These are phyloP conservation scores for Lithohypha guttulata DNA, from an alignment of 2,329 filamentous ascomycete species.

Conservation along the genomic window DNA sequence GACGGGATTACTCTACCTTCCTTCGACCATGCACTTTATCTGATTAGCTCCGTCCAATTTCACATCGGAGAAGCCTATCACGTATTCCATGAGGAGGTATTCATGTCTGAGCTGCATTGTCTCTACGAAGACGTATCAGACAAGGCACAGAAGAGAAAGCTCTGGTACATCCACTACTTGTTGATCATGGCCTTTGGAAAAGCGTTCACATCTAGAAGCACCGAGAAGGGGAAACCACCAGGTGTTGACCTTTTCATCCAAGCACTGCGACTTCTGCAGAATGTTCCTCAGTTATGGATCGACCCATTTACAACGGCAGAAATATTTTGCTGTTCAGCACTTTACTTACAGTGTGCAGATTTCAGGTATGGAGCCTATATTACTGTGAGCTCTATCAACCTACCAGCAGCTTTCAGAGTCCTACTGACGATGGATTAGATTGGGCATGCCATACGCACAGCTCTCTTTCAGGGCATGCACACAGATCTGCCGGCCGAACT, in stretches of 20 bases:
- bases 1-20: no score
- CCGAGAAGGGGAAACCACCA: constrained; percentile 30
- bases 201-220: constrained; percentile 40
- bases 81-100: constrained; percentile 43
- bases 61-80: constrained; percentile 45
- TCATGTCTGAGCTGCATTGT: constrained; percentile 34
- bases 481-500: constrained; percentile 39
- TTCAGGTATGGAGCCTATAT: constrained; percentile 37
- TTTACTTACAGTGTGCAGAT: constrained; percentile 44
- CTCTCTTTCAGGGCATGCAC: constrained; percentile 42
- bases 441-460: constrained; percentile 42
- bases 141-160: constrained; percentile 21
- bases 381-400: constrained; percentile 34
- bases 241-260: constrained; percentile 39
- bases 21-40: constrained; percentile 41
- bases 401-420: no score
- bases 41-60: constrained; percentile 48
- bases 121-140: constrained; percentile 31
- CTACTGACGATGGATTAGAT: no score
- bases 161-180: constrained; percentile 46
- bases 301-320: constrained; percentile 40
- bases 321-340: constrained; percentile 40
- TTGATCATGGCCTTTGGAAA: constrained; percentile 47
- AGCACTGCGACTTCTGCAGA: constrained; percentile 36
- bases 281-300: constrained; percentile 30